Evolutionary conservation across 2,329 filamentous ascomycete genomes (phyloP).

Genomic region (Neoarthrinium moseri): DNA sequence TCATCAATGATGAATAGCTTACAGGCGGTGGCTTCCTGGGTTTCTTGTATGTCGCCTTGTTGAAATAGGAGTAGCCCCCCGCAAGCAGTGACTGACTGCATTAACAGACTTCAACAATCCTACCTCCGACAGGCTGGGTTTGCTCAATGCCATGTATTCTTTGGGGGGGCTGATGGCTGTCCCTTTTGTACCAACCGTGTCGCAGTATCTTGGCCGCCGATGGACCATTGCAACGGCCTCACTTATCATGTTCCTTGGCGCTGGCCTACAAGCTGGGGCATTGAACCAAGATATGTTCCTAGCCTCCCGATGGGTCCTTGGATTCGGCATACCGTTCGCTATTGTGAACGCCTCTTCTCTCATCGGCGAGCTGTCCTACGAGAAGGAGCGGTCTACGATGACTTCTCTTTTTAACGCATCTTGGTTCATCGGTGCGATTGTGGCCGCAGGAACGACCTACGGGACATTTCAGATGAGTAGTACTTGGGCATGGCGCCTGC

Average conservation of each 20-base stretch:
- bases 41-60: constrained; percentile 26
- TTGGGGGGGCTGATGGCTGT: constrained; percentile 41
- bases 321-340: constrained; percentile 44
- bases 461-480: constrained; percentile 38
- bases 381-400: constrained; percentile 50
- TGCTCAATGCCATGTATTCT: constrained; percentile 41
- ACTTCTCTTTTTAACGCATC: constrained; percentile 55
- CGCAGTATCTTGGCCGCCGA: constrained; percentile 37
- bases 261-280: constrained; percentile 44
- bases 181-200: constrained; percentile 36
- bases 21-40: constrained; percentile 38
- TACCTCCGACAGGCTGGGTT: constrained; percentile 34
- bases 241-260: constrained; percentile 11
- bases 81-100: not conserved
- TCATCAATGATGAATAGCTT: constrained; percentile 44
- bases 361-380: constrained; percentile 53
- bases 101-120: constrained; percentile 37
- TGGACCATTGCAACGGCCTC: constrained; percentile 44
- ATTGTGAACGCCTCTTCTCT: constrained; percentile 38
- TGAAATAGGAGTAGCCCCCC: too few species aligned
- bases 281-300: constrained; percentile 44
- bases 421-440: constrained; percentile 46
- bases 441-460: constrained; percentile 40
- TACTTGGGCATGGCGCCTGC: constrained; percentile 39
- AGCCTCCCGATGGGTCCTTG: constrained; percentile 42